Evolutionary conservation across 306 rosid genomes (phyloP).

Genomic region (Argentina anserina): DNA sequence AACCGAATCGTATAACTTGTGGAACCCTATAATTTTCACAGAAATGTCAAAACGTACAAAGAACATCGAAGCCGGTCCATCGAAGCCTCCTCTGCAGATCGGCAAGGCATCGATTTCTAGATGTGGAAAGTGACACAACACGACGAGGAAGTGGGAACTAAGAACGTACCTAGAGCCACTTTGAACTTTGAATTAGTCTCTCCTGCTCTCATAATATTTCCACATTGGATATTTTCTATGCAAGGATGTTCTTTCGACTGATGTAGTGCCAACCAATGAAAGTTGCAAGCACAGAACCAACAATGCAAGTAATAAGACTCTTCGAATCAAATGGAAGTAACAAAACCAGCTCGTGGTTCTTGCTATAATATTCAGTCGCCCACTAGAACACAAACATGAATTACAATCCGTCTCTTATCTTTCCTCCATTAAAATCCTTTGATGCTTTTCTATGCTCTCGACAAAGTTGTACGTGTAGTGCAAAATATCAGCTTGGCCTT

Average conservation of each 20-base stretch:
- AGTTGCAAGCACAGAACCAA: background rate
- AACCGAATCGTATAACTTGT: background rate
- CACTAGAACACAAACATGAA: background rate
- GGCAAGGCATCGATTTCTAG: background rate
- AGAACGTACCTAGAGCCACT: too few species aligned
- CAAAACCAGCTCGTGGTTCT: background rate
- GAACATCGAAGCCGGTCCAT: background rate
- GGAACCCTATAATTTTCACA: background rate
- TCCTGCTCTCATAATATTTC: background rate
- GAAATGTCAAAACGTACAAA: background rate
- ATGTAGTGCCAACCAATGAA: background rate
- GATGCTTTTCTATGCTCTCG: conserved; percentile 5
- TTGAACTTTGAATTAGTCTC: background rate
- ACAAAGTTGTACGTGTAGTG: background rate
- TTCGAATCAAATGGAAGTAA: background rate
- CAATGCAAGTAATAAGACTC: background rate
- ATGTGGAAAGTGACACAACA: too few species aligned
- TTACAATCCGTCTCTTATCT: background rate
- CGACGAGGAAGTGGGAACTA: too few species aligned
- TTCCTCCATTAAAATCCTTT: background rate
- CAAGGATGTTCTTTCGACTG: background rate
- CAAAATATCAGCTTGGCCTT: conserved; percentile 24
- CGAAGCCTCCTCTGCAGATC: background rate
- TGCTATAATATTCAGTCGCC: background rate
- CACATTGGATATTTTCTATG: background rate